Evolutionary conservation across 1,284 basidiomycete species (phyloP).

Genomic region (Trametes hirsuta): DNA sequence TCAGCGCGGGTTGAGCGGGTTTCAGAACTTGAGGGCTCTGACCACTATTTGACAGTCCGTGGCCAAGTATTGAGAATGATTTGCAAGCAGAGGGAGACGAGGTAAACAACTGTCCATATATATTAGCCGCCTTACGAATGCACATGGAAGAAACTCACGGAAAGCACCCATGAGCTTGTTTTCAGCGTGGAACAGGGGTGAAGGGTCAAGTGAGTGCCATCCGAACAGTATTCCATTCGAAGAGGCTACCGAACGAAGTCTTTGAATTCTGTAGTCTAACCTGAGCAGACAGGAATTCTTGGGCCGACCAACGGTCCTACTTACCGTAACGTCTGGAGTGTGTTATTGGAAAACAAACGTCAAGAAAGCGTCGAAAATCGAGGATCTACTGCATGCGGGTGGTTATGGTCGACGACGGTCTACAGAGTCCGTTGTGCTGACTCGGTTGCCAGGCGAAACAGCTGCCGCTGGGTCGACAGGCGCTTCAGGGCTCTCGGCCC

Average conservation of each 20-base stretch:
- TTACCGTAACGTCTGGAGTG: too few relatives aligned
- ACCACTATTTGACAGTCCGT: slow-evolving; percentile 1
- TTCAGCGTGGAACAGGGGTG: background rate
- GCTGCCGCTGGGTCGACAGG: too few relatives aligned
- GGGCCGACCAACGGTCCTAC: too few relatives aligned
- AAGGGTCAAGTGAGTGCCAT: background rate
- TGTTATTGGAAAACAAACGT: too few relatives aligned
- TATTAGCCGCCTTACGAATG: background rate
- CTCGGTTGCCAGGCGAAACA: too few relatives aligned
- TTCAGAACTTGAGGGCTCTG: background rate
- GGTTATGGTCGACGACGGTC: too few relatives aligned
- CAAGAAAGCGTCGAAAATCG: too few relatives aligned
- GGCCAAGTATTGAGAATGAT: background rate
- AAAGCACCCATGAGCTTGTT: background rate
- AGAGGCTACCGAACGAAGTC: background rate
- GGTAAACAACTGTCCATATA: background rate
- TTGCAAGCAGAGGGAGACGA: background rate
- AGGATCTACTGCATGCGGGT: too few relatives aligned
- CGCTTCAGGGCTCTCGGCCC: too few relatives aligned
- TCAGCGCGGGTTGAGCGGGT: background rate
- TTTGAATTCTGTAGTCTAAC: too few relatives aligned
- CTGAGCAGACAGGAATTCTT: too few relatives aligned
- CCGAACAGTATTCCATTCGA: background rate
- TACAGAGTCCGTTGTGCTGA: too few relatives aligned
- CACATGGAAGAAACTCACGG: background rate